Evolutionary conservation across 83 land plant species (phyloP).

Genomic region (Thuja plicata): DNA sequence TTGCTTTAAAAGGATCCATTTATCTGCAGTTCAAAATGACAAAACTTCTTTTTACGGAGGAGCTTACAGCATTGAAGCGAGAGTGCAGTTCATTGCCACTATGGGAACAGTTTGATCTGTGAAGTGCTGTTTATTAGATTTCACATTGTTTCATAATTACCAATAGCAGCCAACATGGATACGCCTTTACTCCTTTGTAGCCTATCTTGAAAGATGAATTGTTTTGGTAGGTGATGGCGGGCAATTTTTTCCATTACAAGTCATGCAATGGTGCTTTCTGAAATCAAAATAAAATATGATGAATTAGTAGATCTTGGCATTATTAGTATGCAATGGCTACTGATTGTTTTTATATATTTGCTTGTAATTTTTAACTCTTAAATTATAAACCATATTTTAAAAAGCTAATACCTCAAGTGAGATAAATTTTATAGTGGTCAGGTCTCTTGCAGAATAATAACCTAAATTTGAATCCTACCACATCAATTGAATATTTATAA

Average conservation of each 20-base stretch:
- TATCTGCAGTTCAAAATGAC: background rate
- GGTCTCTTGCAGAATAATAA: no score
- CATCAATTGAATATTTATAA: no score
- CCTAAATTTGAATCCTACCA: no score
- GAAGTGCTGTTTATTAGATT: background rate
- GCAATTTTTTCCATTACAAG: background rate
- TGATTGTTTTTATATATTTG: no score
- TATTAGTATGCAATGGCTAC: no score
- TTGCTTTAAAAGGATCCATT: background rate
- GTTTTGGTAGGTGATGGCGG: background rate
- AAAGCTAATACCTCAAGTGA: no score
- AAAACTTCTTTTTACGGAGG: background rate
- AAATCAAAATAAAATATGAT: background rate
- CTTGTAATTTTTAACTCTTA: no score
- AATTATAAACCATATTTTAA: no score
- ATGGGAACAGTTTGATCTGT: background rate
- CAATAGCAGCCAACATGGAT: background rate
- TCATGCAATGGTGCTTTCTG: background rate
- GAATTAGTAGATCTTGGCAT: background rate
- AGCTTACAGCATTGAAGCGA: background rate
- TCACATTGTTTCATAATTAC: background rate
- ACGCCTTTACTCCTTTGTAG: background rate
- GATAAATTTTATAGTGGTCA: no score
- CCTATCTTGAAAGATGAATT: background rate
- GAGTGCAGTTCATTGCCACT: background rate